Base-by-base conservation (phyloP, 2,329 filamentous ascomycete species). In the Beauveria caledonica region DNA sequence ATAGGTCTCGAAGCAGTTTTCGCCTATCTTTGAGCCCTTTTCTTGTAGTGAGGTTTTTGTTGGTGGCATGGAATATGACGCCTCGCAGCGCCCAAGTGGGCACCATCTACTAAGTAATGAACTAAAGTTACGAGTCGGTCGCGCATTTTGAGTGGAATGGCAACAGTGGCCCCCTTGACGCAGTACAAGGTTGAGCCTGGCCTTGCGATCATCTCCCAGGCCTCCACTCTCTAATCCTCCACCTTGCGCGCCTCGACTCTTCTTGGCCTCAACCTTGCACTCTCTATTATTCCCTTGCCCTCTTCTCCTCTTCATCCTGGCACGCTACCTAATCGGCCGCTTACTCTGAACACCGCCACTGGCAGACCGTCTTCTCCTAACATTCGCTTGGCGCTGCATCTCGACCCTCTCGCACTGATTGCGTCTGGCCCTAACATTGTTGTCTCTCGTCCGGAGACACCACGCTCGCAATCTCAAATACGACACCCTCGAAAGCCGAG, bases 221-320 rank as follows among this genome's bases (percentile, higher is more conserved):
- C 27, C 49, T 48, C 50, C 58, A 53, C 58, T 46, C 49, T 36
- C 33, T n/a, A 50, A n/a, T 51, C 46, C 56, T 59, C 56, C 56
- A 51, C 48, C 56, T 48, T 29, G 39, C 60, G 60, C 45, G 46
- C 21, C 55, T 62, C 27, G 33, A 51, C 17, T 55, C 50, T 56
- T n/a, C 50, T 56, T 50, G 57, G 39, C 54, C 57, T 58, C 48
- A 48, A 36, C 36, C 33, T 51, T 57, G 48, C 57, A 52, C 53
- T 58, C 46, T 39, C 25, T 55, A 50, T 36, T 6, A 23, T 27
- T 23, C 36, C 57, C 45, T 42, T 42, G 23, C 27, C 33, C 21
- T 40, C 21, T 39, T 19, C 21, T 40, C 42, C 40, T 58, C 45
- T 27, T 46, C n/a, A 15, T 21, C 36, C 40, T 44, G 23, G 48